phyloP scores from a whole-genome alignment of 805 yeast genomes.

The Spathaspora gorwiae region DNA sequence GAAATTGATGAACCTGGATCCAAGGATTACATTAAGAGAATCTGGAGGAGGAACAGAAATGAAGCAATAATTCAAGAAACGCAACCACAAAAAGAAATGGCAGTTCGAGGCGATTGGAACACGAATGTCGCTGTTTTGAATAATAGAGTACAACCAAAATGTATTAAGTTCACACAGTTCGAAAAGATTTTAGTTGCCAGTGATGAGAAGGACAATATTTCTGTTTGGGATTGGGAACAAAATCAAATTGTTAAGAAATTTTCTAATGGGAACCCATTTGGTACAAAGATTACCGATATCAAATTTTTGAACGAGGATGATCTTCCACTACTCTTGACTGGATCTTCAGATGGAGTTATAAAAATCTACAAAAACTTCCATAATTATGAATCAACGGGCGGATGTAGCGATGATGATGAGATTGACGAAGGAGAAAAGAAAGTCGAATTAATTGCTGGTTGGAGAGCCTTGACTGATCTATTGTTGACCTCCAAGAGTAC shows the following conservation, averaged over 20 bases:
- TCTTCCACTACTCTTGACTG: conserved; percentile 74
- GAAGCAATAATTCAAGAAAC: conserved; percentile 83
- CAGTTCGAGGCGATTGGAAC: conserved; percentile 85
- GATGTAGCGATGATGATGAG: conserved; percentile 8
- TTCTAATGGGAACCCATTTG: conserved; percentile 79
- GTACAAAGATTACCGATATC: conserved; percentile 83
- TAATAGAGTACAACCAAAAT: conserved; percentile 75
- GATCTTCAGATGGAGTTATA: conserved; percentile 92
- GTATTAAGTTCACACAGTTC: conserved; percentile 81
- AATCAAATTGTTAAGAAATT: conserved; percentile 59
- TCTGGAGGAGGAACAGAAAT: conserved; percentile 89
- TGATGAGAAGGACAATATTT: conserved; percentile 78
- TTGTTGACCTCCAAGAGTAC: conserved; percentile 74
- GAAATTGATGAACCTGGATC: conserved; percentile 93
- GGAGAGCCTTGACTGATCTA: conserved; percentile 91
- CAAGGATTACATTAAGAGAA: conserved; percentile 68
- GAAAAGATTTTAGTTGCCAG: conserved; percentile 76
- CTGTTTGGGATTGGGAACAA: conserved; percentile 84
- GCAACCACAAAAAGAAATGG: conserved; percentile 80
- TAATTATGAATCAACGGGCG: conserved; percentile 19
- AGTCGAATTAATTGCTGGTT: conserved; percentile 70
- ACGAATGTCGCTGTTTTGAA: conserved; percentile 53
- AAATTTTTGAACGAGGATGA: conserved; percentile 92
- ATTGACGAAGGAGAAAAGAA: conserved; percentile 27
- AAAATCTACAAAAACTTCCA: conserved; percentile 78